Evolutionary conservation across 1,284 basidiomycete genomes (phyloP), one percentile per base, ranked within the genome.

Genomic region (Amylostereum chailletii): DNA sequence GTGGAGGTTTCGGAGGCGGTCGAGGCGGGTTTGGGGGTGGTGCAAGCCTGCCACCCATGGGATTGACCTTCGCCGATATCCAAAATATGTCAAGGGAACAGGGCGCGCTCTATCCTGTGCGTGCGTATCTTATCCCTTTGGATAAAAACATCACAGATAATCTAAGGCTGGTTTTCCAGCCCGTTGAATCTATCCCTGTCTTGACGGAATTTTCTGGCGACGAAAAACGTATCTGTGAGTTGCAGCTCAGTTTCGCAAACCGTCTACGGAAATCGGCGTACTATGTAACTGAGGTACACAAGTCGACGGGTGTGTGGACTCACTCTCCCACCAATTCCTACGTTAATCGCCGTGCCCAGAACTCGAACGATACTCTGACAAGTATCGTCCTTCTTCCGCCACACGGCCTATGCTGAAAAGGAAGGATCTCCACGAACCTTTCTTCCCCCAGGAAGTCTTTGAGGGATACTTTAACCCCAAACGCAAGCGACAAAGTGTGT

Each of bases 311-410:
- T 82, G 54, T 32, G 34, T 43, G 66, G 52, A 42, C 63, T 55
- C 31, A 39, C 19, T 34, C 31, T 33, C 6, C 30, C 34, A 8
- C 11, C 10, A n/a, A 10, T 5, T 27, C 44, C 27, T 2, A 8
- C 5, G 32, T 33, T 29, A 8, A 6, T 19, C 41, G 33, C n/a
- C 43, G 11, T 6, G 7, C 11, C 10, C 42, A 55, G 50, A 46
- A 42, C 54, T 61, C 83, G 87, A 89, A 45, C 68, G 83, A 40
- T 90, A 89, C 62, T 88, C 86, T 27, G 88, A 90, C 65, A 87
- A 85, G 64, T 89, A 89, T 61, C 75, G 81, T 5, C 77, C 82
- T 2, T 80, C 79, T 11, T 64, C 68, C 8, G 62, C 71, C 3
- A 72, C 76, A 1, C 80, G 80, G 53, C 83, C 85, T 9, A 71